Evolutionary conservation across 1,139 yeast species (phyloP), one percentile per base, ranked within the genome.

Genomic region (Lodderomyces pseudojiufengensis): DNA sequence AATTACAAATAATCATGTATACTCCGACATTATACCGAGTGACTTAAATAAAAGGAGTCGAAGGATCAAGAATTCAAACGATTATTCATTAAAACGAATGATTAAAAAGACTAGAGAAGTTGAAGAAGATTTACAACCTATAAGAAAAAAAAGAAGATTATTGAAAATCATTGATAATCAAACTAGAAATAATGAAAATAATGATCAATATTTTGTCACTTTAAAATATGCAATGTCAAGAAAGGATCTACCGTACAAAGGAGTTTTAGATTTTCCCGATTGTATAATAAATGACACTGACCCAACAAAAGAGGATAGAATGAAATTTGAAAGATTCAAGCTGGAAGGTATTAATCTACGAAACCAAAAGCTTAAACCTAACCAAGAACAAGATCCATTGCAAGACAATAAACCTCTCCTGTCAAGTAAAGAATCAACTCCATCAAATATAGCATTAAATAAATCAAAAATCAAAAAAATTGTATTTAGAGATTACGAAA

Each of bases 401-500:
- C 14, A 24, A 11, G 9, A n/a, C n/a, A n/a, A n/a, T n/a, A n/a
- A n/a, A 25, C 21, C 13, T 30, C 27, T 25, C 29, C 18, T 28
- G 31, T 1, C 27, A 16, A 23, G 14, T 6, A 39, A 37, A 20
- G 55, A 39, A 38, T 44, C 46, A 16, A 47, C 51, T 6, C 54
- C 52, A 5, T 50, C 59, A 4, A 43, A 37, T 31, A 15, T 29
- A 3, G 36, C 30, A 10, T 27, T 39, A 10, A 36, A 37, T 23
- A 39, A 40, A 39, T 59, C 69, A 2, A 63, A 63, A 37, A 63
- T 70, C 21, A 65, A 70, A 28, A 65, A 69, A 38, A 82, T 90
- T 18, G 84, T 79, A 46, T 79, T 90, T 45, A 76, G 88, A 25
- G 74, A 74, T 36, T 77, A 60, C 52, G 90, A 82, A 54, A 85